Evolutionary conservation across 352 stramenopile species (phyloP), one percentile per base, ranked within the genome.

Genomic region (Phytophthora ohioensis): DNA sequence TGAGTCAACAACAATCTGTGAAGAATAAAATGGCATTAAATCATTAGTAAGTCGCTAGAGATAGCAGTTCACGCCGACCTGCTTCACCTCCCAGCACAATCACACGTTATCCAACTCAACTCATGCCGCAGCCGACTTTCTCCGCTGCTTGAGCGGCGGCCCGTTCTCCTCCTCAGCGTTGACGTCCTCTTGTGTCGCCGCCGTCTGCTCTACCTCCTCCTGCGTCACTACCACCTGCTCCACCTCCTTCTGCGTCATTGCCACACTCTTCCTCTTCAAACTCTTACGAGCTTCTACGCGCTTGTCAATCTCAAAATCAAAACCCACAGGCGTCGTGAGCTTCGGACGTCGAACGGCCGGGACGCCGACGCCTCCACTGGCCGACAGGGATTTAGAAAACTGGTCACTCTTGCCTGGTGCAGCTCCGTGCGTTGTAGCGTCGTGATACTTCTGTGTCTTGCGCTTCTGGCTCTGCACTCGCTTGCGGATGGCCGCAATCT

Each of bases 251-350:
- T 43, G 30, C 34, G 32, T 56, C 57, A 65, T 57, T 31, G 55
- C 61, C 47, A 69, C 55, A 30, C 67, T 81, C 31, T 76, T 76
- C 17, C 75, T 71, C 58, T 84, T 82, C 7, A 70, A 17, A 34
- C 58, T 76, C 47, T 64, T 76, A 21, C 70, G 67, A 31, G 65
- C 46, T 32, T 68, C 58, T 69, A 80, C 81, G 13, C 84, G 82
- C 64, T 89, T 92, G 64, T 93, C 84, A 34, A 87, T 85, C 61
- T 90, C 79, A 62, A 93, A 82, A 30, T 83, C 73, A 49, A 93
- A 93, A 30, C 74, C 84, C 35, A 91, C 67, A 9, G 86, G 86
- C 48, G 74, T 86, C 31, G 86, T 93, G 10, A 93, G 81, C 51
- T 87, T 86, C 43, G 80, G 75, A 39, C 79, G 86, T 57, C 86